Conservation (phyloP, 345 rosid genomes). For the Kernera saxatilis region DNA sequence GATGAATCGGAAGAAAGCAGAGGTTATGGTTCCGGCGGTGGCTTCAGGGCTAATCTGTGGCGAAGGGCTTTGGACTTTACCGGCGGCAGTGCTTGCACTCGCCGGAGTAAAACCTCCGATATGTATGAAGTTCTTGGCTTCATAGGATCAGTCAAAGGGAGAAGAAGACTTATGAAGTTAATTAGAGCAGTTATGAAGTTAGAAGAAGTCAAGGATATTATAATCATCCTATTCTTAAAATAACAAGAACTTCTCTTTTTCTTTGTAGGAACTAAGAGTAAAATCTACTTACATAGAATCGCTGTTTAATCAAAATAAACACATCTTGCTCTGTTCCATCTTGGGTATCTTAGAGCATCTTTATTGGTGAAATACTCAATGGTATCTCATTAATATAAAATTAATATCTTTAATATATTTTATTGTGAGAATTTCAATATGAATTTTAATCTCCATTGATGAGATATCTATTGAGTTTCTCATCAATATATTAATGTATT, state of each 20-base stretch:
- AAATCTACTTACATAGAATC: background rate
- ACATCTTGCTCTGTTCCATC: background rate
- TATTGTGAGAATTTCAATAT: too few relatives aligned
- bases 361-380: too few relatives aligned
- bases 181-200: background rate
- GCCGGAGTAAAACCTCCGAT: constrained; percentile 81
- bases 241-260: background rate
- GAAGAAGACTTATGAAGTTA: background rate
- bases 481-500: too few relatives aligned
- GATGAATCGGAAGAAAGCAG: constrained; percentile 52
- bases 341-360: too few relatives aligned
- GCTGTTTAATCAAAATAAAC: constrained; percentile 3
- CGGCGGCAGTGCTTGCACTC: constrained; percentile 74
- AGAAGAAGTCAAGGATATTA: background rate
- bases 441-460: too few relatives aligned
- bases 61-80: constrained; percentile 89
- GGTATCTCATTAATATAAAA: too few relatives aligned
- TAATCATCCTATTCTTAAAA: constrained; percentile 6
- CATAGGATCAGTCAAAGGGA: constrained; percentile 33
- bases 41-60: constrained; percentile 93
- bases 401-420: too few relatives aligned
- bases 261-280: background rate
- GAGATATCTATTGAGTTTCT: too few relatives aligned
- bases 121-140: constrained; percentile 67
- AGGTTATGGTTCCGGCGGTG: constrained; percentile 76